Evolutionary conservation across 306 rosid species (phyloP).

Genomic region (barrel medic (Medicago truncatula)): MtrunA17r5.0-ANR NC_053045.1:58434501-58435000

Average conservation of each 20-base stretch:
- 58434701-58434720: slow-evolving; percentile 17
- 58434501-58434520: slow-evolving; percentile 96
- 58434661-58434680: slow-evolving; percentile 79
- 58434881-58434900: slow-evolving; percentile 31
- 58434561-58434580: not conserved
- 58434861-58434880: slow-evolving; percentile 23
- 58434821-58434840: not conserved
- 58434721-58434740: slow-evolving; percentile 1
- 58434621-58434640: slow-evolving; percentile 73
- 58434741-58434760: slow-evolving; percentile 9
- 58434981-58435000: slow-evolving; percentile 84
- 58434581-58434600: slow-evolving; percentile 38
- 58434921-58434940: slow-evolving; percentile 40
- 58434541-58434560: slow-evolving; percentile 32
- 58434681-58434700: slow-evolving; percentile 64
- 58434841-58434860: not conserved
- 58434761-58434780: slow-evolving; percentile 7
- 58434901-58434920: slow-evolving; percentile 18
- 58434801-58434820: not conserved
- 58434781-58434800: slow-evolving; percentile 22
- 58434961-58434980: slow-evolving; percentile 84
- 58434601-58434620: slow-evolving; percentile 40
- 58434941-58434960: slow-evolving; percentile 80
- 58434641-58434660: slow-evolving; percentile 87
- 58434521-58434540: slow-evolving; percentile 94